Percentiles rank a stretch among this genome's conserved stretches.
phyloP scores from a whole-genome alignment of 768 basidiomycete genomes.

The Leccinum truebloodii region DNA sequence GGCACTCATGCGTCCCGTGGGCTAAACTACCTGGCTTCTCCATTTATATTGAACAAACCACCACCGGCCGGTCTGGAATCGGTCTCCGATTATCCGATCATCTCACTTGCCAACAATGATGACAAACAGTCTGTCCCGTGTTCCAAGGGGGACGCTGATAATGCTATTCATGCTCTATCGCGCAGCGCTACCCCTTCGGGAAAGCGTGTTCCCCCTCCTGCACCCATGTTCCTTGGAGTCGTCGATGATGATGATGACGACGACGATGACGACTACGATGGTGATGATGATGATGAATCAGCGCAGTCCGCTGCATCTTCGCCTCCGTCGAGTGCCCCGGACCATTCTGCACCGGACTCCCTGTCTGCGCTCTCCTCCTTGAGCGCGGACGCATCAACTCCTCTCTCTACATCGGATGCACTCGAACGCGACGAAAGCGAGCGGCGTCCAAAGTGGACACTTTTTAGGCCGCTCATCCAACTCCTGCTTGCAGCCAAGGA shows the following conservation, averaged over 20 bases:
- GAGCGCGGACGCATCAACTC: constrained; percentile 6
- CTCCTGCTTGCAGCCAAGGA: constrained; percentile 23
- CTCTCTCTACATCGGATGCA: constrained; percentile 2
- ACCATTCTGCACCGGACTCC: background rate
- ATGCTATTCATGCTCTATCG: constrained; percentile 1
- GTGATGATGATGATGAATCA: background rate
- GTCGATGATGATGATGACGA: background rate
- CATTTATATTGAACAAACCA: constrained; percentile 11
- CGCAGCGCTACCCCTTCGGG: constrained; percentile 8
- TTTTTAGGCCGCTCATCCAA: constrained; percentile 34
- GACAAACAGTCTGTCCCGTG: constrained; percentile 1
- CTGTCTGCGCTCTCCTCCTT: constrained; percentile 5
- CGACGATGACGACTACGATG: background rate
- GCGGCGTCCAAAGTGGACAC: constrained; percentile 17
- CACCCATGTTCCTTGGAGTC: constrained; percentile 1
- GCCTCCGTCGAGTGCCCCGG: constrained; percentile 8
- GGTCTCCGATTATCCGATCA: background rate
- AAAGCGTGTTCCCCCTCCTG: constrained; percentile 1
- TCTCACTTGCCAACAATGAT: background rate
- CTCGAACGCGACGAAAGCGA: constrained; percentile 8
- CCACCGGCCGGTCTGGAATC: constrained; percentile 5
- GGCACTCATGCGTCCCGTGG: constrained; percentile 2
- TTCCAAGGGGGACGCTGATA: background rate
- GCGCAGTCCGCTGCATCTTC: constrained; percentile 4
- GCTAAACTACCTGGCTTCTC: constrained; percentile 16